Conservation (phyloP, 1,139 yeast genomes). For the Scheffersomyces parashehatae region DNA sequence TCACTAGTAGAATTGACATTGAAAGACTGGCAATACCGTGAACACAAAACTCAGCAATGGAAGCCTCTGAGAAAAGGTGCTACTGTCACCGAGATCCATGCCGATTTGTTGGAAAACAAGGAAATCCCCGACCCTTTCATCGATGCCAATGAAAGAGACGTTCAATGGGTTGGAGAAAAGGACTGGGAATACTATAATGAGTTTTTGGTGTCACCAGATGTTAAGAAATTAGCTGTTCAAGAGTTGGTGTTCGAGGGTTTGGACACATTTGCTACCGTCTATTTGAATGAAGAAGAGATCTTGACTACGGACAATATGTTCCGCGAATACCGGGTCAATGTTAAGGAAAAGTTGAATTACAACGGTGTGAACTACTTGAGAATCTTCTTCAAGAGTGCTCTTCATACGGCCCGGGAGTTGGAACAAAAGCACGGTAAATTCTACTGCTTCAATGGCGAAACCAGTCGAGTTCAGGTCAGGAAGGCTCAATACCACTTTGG, state of each 20-base stretch:
- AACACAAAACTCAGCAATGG: neutral
- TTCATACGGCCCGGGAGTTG: slow-evolving; percentile 19
- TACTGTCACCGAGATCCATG: neutral
- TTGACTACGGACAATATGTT: slow-evolving; percentile 42
- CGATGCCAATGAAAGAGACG: slow-evolving; percentile 37
- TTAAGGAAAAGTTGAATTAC: slow-evolving; percentile 1
- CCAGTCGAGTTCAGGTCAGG: slow-evolving; percentile 33
- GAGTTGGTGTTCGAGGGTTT: slow-evolving; percentile 42
- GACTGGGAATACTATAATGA: slow-evolving; percentile 40
- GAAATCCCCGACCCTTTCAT: slow-evolving; percentile 46
- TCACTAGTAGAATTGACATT: neutral
- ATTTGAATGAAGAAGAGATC: slow-evolving; percentile 32
- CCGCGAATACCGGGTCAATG: slow-evolving; percentile 15
- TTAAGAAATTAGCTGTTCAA: slow-evolving; percentile 12
- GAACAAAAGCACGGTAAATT: slow-evolving; percentile 19
- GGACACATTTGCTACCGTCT: slow-evolving; percentile 44
- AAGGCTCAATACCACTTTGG: slow-evolving; percentile 59
- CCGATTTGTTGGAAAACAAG: slow-evolving; percentile 14
- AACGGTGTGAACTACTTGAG: slow-evolving; percentile 18
- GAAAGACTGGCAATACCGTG: neutral
- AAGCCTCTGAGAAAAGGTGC: neutral
- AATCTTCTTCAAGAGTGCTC: slow-evolving; percentile 26
- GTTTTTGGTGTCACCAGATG: slow-evolving; percentile 7
- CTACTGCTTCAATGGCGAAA: slow-evolving; percentile 11
- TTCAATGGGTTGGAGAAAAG: slow-evolving; percentile 49